Base-by-base conservation (phyloP, 1,284 basidiomycete genomes). In the Melampsora abietis-canadensis region DNA sequence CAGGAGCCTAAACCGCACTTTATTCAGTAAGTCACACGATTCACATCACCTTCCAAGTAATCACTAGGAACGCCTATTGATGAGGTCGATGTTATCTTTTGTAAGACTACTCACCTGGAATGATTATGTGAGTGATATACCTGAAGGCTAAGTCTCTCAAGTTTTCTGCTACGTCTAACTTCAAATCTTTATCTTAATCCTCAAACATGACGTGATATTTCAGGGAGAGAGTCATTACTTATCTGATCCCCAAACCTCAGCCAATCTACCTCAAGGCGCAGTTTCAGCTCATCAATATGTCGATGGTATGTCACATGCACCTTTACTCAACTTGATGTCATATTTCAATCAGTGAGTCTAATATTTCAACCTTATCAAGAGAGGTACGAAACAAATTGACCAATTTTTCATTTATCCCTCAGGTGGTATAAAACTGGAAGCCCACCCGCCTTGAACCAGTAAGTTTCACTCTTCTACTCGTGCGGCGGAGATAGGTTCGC, bases 141-240 rank as follows among this genome's bases (percentile, higher is more conserved):
- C 17, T 24, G 12, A 21, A 12, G 14, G 1, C 8, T 54, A 54
- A 14, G n/a, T 54, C 14, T 6, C 2, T 54, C 10, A 3, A 19
- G 21, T 8, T n/a, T 21, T 27, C 7, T 21, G 4, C n/a, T 27
- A n/a, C 2, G 51, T 27, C 60, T 61, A 8, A 30, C n/a, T 61
- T 10, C 60, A 44, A 65, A 0, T 65, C 34, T 44, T 17, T 21
- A 6, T 6, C n/a, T 27, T 44, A 6, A 48, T 54, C 30, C 15
- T 4, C 27, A 37, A 30, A 34, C n/a, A 64, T 21, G 63, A 34
- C 4, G 37, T 70, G 46, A 44, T 31, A 48, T 4, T 15, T 63
- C 30, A 73, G 69, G 69, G 69, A 73, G 69, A 73, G 37, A 65
- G 61, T 14, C 69, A 73, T 46, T 73, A 73, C 40, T 66, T 73